Percentiles rank a stretch among this genome's conserved stretches.
phyloP scores from a whole-genome alignment of 1,284 basidiomycete genomes.

The Heterobasidion occidentale region DNA sequence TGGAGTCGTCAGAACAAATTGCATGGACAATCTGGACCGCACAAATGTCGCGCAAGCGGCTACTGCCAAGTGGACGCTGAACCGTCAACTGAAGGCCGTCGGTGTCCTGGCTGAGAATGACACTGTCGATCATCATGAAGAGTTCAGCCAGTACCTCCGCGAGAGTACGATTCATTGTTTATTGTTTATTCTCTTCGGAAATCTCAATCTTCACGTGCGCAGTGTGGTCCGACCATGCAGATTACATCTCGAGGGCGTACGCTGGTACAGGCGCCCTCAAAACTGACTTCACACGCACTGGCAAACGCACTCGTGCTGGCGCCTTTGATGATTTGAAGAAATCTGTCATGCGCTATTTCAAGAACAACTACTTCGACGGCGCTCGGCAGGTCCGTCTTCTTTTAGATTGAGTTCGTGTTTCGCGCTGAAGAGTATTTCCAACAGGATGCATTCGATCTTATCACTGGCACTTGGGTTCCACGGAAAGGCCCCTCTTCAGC shows the following conservation, averaged over 20 bases:
- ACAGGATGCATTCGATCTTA: conserved; percentile 89
- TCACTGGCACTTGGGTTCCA: conserved; percentile 88
- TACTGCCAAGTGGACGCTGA: conserved; percentile 79
- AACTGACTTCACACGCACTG: conserved; percentile 94
- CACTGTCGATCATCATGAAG: conserved; percentile 70
- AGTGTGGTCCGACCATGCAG: conserved; percentile 99
- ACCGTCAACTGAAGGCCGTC: conserved; percentile 67
- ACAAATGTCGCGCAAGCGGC: conserved; percentile 96
- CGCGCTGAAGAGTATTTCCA: conserved; percentile 3
- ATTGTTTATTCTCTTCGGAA: not conserved
- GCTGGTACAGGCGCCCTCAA: conserved; percentile 95
- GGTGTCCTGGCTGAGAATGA: conserved; percentile 69
- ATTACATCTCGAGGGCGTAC: conserved; percentile 87
- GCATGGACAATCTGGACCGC: conserved; percentile 95
- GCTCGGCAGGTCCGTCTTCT: conserved; percentile 63
- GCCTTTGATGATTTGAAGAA: conserved; percentile 85
- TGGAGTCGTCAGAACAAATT: conserved; percentile 77
- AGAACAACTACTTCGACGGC: conserved; percentile 98
- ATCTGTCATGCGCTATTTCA: conserved; percentile 81
- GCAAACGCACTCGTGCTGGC: conserved; percentile 80
- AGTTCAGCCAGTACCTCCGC: conserved; percentile 79
- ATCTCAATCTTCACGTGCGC: conserved; percentile 2
- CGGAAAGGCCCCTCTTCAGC: conserved; percentile 59
- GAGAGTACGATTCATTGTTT: conserved; percentile 54
- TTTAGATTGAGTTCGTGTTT: conserved; percentile 1